Conservation (phyloP, 192 early-diverging fungal species). For the Linnemannia exigua region DNA sequence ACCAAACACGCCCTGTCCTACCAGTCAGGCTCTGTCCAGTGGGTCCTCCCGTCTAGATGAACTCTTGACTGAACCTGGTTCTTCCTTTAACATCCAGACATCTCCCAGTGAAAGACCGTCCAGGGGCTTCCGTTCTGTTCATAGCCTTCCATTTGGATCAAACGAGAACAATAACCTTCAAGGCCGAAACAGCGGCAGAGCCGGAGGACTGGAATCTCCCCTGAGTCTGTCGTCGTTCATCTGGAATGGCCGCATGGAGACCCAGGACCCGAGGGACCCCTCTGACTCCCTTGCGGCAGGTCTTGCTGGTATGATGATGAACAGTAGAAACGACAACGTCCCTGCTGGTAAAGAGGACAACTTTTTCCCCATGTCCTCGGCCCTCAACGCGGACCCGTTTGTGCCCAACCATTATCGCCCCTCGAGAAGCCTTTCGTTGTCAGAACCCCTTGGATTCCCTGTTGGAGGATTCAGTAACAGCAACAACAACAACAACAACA, state of each 20-base stretch:
- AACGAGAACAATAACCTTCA: neutral
- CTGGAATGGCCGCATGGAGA: constrained; percentile 27
- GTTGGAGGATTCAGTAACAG: constrained; percentile 1
- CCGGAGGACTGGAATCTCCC: constrained; percentile 28
- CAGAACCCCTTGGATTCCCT: constrained; percentile 34
- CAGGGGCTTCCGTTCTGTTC: neutral
- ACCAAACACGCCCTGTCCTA: constrained; percentile 20
- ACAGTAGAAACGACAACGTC: constrained; percentile 11
- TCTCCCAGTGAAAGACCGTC: neutral
- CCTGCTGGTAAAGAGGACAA: neutral
- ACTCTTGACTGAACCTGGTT: neutral
- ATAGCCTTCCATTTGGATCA: constrained; percentile 18
- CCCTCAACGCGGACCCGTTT: constrained; percentile 37
- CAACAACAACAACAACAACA: neutral
- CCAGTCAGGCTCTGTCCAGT: neutral
- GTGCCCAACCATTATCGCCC: constrained; percentile 16
- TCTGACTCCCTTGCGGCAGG: neutral
- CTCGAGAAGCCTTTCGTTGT: constrained; percentile 34
- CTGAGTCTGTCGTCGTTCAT: constrained; percentile 39
- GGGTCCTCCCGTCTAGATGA: constrained; percentile 7
- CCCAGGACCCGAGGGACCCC: neutral
- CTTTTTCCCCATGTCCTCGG: constrained; percentile 22
- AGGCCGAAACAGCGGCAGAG: neutral
- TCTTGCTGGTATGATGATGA: constrained; percentile 1
- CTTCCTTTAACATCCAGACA: neutral